Conservation (phyloP, 2,329 filamentous ascomycete species). For the Exophiala lecanii-corni region DNA sequence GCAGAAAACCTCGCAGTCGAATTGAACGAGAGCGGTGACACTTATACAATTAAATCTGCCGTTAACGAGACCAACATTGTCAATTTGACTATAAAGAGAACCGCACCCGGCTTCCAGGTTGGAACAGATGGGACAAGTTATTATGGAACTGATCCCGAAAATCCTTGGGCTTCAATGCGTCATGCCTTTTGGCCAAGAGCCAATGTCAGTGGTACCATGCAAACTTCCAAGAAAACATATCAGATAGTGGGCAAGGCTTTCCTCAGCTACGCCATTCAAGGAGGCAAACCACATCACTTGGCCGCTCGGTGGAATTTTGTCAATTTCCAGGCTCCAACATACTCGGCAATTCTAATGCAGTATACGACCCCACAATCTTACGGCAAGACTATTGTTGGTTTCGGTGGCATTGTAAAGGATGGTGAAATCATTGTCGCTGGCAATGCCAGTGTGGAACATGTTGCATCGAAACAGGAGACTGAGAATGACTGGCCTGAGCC, state of each 20-base stretch:
- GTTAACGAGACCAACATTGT: slow-evolving; percentile 76
- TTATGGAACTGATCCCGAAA: slow-evolving; percentile 77
- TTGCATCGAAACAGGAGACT: slow-evolving; percentile 63
- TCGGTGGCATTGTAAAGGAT: slow-evolving; percentile 75
- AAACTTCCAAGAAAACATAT: slow-evolving; percentile 73
- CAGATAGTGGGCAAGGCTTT: slow-evolving; percentile 76
- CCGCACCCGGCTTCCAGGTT: slow-evolving; percentile 74
- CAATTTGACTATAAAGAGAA: slow-evolving; percentile 74
- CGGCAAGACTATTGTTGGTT: slow-evolving; percentile 74
- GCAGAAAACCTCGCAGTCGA: slow-evolving; percentile 81
- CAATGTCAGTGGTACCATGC: slow-evolving; percentile 73
- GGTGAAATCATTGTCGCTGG: slow-evolving; percentile 74
- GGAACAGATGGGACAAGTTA: slow-evolving; percentile 79
- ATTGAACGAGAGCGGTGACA: slow-evolving; percentile 75
- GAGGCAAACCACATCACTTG: slow-evolving; percentile 99
- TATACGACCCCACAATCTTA: slow-evolving; percentile 93
- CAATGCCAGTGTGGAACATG: slow-evolving; percentile 63
- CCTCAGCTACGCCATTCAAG: slow-evolving; percentile 82
- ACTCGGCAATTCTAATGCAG: slow-evolving; percentile 92
- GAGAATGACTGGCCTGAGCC: slow-evolving; percentile 90
- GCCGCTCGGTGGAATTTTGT: slow-evolving; percentile 88
- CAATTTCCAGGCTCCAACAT: slow-evolving; percentile 81
- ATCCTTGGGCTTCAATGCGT: slow-evolving; percentile 89
- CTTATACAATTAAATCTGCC: slow-evolving; percentile 86
- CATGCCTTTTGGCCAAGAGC: slow-evolving; percentile 95